Percentiles rank a stretch among this genome's conserved stretches.
Conservation (phyloP, 1,139 yeast species). For the Yamadazyma sp. region DNA sequence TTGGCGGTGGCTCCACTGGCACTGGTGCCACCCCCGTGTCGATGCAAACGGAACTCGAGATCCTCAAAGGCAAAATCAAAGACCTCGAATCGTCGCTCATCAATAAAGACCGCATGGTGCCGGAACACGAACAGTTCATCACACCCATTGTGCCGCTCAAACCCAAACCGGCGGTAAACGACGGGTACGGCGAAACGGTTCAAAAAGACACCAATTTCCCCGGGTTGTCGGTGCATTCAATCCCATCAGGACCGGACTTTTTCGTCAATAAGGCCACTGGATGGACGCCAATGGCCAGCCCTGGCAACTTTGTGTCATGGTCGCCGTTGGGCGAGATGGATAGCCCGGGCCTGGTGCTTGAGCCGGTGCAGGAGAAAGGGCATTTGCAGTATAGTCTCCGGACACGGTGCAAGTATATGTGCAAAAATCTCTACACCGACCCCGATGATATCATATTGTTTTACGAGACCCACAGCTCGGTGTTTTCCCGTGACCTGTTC, state of each 20-base stretch:
- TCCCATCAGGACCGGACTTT: too few relatives aligned
- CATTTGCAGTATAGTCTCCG: background rate
- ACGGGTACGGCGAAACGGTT: too few relatives aligned
- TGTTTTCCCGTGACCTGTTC: background rate
- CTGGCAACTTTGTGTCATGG: too few relatives aligned
- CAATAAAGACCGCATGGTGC: background rate
- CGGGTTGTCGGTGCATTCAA: too few relatives aligned
- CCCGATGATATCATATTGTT: background rate
- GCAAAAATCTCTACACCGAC: background rate
- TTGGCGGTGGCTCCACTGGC: too few relatives aligned
- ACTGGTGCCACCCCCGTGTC: too few relatives aligned
- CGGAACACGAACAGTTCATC: background rate
- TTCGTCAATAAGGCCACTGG: too few relatives aligned
- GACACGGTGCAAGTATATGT: background rate
- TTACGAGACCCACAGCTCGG: background rate
- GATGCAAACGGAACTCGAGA: conserved; percentile 20
- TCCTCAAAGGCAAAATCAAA: conserved; percentile 39
- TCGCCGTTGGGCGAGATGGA: too few relatives aligned
- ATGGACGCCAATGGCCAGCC: too few relatives aligned
- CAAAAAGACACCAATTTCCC: too few relatives aligned
- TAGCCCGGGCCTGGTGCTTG: background rate
- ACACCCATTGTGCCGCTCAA: background rate
- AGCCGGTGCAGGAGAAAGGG: background rate
- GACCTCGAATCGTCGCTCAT: conserved; percentile 16
- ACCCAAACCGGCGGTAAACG: too few relatives aligned